Conservation (phyloP, 108 stramenopile genomes). For the Conticribra weissflogii region DNA sequence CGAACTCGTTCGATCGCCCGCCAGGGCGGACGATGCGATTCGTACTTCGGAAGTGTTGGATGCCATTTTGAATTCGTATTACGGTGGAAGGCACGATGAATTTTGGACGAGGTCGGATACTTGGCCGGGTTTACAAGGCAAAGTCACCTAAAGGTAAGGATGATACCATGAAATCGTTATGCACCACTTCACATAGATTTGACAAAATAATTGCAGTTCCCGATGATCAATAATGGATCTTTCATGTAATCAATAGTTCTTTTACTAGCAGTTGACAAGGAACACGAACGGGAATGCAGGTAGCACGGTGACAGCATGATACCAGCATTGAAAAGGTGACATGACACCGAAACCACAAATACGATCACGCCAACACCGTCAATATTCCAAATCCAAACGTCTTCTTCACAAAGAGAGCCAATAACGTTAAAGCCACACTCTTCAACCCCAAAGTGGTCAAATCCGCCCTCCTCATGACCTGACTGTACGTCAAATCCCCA, state of each 20-base stretch:
- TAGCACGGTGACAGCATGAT: too few relatives aligned
- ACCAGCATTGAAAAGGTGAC: not conserved
- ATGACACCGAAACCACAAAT: not conserved
- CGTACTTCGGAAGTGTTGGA: slow-evolving; percentile 60
- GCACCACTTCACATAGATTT: too few relatives aligned
- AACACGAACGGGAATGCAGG: too few relatives aligned
- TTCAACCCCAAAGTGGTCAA: slow-evolving; percentile 17
- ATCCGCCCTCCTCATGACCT: slow-evolving; percentile 64
- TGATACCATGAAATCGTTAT: too few relatives aligned
- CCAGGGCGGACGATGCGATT: slow-evolving; percentile 59
- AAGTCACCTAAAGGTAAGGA: too few relatives aligned
- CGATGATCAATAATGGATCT: too few relatives aligned
- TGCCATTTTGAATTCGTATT: slow-evolving; percentile 53
- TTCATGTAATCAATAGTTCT: too few relatives aligned
- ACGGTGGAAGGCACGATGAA: slow-evolving; percentile 63
- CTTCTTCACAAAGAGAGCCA: not conserved
- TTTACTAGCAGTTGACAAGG: too few relatives aligned
- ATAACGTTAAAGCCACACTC: not conserved
- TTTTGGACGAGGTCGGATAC: slow-evolving; percentile 46
- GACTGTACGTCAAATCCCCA: slow-evolving; percentile 45
- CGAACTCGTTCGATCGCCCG: slow-evolving; percentile 19
- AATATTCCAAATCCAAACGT: slow-evolving; percentile 1
- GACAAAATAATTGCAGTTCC: too few relatives aligned
- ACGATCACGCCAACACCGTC: not conserved
- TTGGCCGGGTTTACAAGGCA: slow-evolving; percentile 34